Percentiles rank a stretch among this genome's conserved stretches.
phyloP scores from a whole-genome alignment of 495 filamentous ascomycete genomes.

The Xylaria flabelliformis region DNA sequence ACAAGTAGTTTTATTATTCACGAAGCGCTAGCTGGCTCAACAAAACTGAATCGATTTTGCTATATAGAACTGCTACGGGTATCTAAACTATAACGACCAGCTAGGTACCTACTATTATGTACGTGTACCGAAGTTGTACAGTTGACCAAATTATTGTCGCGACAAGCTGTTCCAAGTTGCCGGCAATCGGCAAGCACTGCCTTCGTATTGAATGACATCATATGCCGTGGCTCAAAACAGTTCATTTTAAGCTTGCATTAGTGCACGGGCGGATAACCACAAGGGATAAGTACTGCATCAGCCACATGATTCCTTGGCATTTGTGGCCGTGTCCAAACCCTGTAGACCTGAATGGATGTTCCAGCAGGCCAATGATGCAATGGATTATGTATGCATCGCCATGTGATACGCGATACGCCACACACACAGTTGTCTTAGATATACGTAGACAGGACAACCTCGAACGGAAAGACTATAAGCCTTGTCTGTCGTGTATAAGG shows the following conservation, averaged over 20 bases:
- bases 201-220: conserved; percentile 23
- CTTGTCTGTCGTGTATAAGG: not conserved
- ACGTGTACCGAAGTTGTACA: not conserved
- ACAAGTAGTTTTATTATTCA: not conserved
- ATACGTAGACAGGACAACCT: not conserved
- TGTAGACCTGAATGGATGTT: conserved; percentile 1
- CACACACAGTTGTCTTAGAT: not conserved
- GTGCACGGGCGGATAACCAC: not conserved
- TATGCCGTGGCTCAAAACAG: not conserved
- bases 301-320: not conserved
- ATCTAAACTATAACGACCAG: not conserved
- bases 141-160: not conserved
- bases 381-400: not conserved
- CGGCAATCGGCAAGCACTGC: conserved; percentile 5
- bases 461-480: not conserved
- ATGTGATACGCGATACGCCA: conserved; percentile 3
- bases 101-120: not conserved
- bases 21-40: not conserved
- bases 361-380: not conserved
- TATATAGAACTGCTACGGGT: not conserved
- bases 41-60: not conserved
- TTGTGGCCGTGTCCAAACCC: conserved; percentile 8
- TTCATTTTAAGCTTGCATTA: conserved; percentile 18
- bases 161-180: not conserved
- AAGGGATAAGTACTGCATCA: not conserved